Percentiles rank a stretch among this genome's conserved stretches.
Evolutionary conservation across 371 early-diverging fungal genomes (phyloP).

Genomic region (Fennellomyces sp.): DNA sequence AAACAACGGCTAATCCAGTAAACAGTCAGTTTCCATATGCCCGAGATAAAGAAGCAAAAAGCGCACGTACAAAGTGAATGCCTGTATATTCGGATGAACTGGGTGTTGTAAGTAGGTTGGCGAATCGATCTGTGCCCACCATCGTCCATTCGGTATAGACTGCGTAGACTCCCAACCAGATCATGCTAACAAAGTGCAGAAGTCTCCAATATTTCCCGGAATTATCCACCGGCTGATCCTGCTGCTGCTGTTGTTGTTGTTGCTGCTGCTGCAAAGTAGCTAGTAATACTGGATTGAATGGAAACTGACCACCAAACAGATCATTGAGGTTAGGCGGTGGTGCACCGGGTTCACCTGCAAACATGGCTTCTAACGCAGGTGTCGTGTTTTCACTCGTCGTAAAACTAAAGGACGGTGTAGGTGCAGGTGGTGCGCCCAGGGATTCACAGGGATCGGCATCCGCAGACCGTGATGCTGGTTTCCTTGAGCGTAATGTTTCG

Average conservation of each 20-base stretch:
- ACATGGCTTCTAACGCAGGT: slow-evolving; percentile 12
- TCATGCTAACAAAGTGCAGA: slow-evolving; percentile 51
- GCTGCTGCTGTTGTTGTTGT: slow-evolving; percentile 16
- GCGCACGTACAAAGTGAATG: slow-evolving; percentile 32
- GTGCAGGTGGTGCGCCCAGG: slow-evolving; percentile 42
- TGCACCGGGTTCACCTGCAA: slow-evolving; percentile 13
- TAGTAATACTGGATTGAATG: slow-evolving; percentile 27
- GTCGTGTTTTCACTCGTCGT: slow-evolving; percentile 3
- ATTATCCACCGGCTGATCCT: slow-evolving; percentile 23
- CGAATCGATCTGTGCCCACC: slow-evolving; percentile 41
- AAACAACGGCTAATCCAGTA: slow-evolving; percentile 50
- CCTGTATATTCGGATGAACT: slow-evolving; percentile 15
- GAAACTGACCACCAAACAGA: slow-evolving; percentile 23
- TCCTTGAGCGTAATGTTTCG: too few relatives aligned
- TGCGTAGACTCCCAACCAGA: slow-evolving; percentile 47
- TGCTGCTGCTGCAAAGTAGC: slow-evolving; percentile 36
- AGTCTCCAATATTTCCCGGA: slow-evolving; percentile 56
- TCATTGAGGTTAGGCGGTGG: slow-evolving; percentile 21
- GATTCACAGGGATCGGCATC: slow-evolving; percentile 48
- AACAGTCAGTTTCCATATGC: neutral
- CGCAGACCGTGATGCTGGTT: slow-evolving; percentile 1
- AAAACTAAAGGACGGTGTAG: slow-evolving; percentile 1
- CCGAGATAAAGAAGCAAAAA: neutral
- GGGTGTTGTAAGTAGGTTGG: slow-evolving; percentile 25
- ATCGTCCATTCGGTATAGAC: slow-evolving; percentile 51